Conservation (phyloP, 2,329 filamentous ascomycete genomes). For the Domatiomyces globalis region DNA sequence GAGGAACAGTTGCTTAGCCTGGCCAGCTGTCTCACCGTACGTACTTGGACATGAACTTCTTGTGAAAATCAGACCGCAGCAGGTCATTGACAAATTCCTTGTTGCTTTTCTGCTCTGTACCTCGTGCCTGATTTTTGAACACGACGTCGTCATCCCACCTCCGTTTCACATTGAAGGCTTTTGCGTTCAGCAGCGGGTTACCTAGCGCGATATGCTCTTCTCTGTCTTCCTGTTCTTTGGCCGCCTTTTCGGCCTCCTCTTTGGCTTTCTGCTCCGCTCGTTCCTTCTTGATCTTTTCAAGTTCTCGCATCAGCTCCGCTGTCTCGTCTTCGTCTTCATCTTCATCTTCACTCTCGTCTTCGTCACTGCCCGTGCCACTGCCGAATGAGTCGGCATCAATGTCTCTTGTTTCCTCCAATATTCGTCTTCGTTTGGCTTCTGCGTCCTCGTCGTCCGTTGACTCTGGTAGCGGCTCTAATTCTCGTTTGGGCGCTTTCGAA, state of each 20-base stretch:
- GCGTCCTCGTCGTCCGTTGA: conserved; percentile 45
- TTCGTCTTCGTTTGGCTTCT: conserved; percentile 69
- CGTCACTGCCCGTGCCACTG: conserved; percentile 46
- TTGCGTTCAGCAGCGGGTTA: conserved; percentile 76
- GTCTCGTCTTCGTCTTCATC: conserved; percentile 68
- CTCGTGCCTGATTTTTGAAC: conserved; percentile 95
- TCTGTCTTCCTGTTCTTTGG: conserved; percentile 64
- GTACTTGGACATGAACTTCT: conserved; percentile 70
- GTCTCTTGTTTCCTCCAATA: conserved; percentile 75
- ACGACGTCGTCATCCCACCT: conserved; percentile 98
- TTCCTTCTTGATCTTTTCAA: conserved; percentile 87
- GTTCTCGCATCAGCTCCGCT: conserved; percentile 76
- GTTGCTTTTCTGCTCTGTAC: conserved; percentile 80
- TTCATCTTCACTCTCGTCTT: conserved; percentile 50
- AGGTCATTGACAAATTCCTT: conserved; percentile 96
- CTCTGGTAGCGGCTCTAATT: conserved; percentile 39
- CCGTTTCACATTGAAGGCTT: conserved; percentile 74
- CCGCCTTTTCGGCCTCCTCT: conserved; percentile 68
- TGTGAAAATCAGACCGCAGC: conserved; percentile 90
- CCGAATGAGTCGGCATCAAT: conserved; percentile 60
- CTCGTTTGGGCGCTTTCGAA: conserved; percentile 43
- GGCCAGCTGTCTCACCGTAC: conserved; percentile 26
- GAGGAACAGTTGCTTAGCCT: not conserved
- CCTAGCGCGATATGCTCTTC: conserved; percentile 82
- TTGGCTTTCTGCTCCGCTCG: conserved; percentile 65